Percentiles rank a stretch among this genome's conserved stretches.
Conservation (phyloP, 1,284 basidiomycete species). For the Amylostereum chailletii region DNA sequence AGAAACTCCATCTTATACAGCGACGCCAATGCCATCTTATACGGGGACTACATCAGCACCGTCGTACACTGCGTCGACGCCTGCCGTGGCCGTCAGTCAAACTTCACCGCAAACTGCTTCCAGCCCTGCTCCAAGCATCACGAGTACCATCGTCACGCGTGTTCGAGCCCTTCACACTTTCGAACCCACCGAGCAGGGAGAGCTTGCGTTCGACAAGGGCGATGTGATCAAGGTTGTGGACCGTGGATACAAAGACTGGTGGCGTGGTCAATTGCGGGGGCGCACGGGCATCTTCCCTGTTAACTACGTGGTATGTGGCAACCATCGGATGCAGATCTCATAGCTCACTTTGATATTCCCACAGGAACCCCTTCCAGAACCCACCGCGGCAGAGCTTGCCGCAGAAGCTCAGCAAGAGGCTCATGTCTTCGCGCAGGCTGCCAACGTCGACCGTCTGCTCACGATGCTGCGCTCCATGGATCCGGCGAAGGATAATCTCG, state of each 20-base stretch:
- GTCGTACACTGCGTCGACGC: constrained; percentile 19
- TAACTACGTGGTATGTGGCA: constrained; percentile 79
- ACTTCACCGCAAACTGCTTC: too few species aligned
- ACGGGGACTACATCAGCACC: constrained; percentile 13
- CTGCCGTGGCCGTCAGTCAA: constrained; percentile 14
- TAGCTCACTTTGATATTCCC: constrained; percentile 4
- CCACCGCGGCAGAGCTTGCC: constrained; percentile 70
- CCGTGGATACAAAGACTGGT: constrained; percentile 96
- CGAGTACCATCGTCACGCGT: constrained; percentile 55
- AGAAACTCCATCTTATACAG: too few species aligned
- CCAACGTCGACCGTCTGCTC: constrained; percentile 83
- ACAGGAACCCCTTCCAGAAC: constrained; percentile 85
- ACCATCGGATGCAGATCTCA: neutral
- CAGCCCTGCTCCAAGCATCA: constrained; percentile 6
- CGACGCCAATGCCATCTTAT: constrained; percentile 12
- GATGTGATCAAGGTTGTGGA: constrained; percentile 97
- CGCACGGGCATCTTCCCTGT: constrained; percentile 97
- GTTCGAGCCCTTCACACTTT: constrained; percentile 92
- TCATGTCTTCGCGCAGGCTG: constrained; percentile 75
- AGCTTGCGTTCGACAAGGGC: constrained; percentile 88
- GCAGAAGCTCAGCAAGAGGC: constrained; percentile 88
- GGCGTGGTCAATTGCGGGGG: constrained; percentile 90
- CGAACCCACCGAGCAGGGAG: constrained; percentile 82
- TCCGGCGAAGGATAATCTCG: constrained; percentile 74
- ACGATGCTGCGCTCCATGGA: constrained; percentile 76